A percentile compares a stretch with the other conserved stretches of the same genome.
Conservation (phyloP, 768 basidiomycete species). For the Kwoniella bestiolae region DNA sequence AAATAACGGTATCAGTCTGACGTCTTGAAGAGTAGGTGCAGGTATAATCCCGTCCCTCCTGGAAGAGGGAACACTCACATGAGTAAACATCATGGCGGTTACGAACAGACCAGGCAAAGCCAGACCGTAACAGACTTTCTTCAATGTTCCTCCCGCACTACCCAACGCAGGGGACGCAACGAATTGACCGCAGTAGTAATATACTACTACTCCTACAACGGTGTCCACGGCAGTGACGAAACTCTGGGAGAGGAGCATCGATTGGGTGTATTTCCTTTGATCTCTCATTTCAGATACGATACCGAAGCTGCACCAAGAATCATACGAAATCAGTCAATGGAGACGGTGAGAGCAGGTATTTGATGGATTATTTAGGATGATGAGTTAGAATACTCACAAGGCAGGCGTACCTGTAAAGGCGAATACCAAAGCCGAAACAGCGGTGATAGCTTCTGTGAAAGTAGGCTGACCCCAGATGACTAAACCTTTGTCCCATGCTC, state of each 20-base stretch:
- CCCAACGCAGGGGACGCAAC: conserved; percentile 53
- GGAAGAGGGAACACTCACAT: conserved; percentile 24
- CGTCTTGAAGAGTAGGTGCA: too few relatives aligned
- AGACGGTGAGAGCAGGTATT: neutral
- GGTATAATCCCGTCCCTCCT: too few relatives aligned
- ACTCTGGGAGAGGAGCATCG: conserved; percentile 44
- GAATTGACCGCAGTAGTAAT: conserved; percentile 46
- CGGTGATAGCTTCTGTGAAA: conserved; percentile 53
- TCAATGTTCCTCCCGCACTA: conserved; percentile 45
- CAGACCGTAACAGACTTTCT: conserved; percentile 48
- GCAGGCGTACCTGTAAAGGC: conserved; percentile 49
- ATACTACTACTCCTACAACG: conserved; percentile 37
- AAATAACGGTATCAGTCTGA: too few relatives aligned
- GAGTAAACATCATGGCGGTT: conserved; percentile 37
- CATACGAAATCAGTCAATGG: conserved; percentile 47
- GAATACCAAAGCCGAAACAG: conserved; percentile 52
- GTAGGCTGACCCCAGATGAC: conserved; percentile 34
- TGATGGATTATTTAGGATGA: neutral
- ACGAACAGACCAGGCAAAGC: conserved; percentile 41
- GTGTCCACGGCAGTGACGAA: conserved; percentile 46
- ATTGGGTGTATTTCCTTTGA: conserved; percentile 52
- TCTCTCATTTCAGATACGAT: conserved; percentile 57
- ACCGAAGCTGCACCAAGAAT: conserved; percentile 21
- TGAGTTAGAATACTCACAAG: conserved; percentile 11
- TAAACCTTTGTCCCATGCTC: conserved; percentile 35